A percentile compares a stretch with the other conserved stretches of the same genome.
Conservation (phyloP, 129 eudicot genomes). For the Calendula officinalis region DNA sequence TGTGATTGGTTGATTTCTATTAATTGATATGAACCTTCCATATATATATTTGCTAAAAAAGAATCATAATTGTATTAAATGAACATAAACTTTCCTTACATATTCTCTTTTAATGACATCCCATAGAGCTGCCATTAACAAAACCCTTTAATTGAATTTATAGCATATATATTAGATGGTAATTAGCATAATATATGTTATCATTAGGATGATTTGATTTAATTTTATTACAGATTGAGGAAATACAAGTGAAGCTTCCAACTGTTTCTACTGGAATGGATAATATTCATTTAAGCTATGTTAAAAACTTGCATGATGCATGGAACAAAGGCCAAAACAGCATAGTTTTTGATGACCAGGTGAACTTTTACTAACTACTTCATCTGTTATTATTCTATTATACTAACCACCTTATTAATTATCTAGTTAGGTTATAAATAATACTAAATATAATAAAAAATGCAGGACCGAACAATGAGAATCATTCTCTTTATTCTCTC, state of each 20-base stretch:
- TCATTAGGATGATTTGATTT: not conserved
- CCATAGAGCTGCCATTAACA: too few species aligned
- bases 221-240: constrained; percentile 36
- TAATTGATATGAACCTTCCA: too few species aligned
- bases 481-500: constrained; percentile 45
- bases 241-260: constrained; percentile 31
- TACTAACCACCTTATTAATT: constrained; percentile 5
- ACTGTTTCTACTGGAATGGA: constrained; percentile 43
- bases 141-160: too few species aligned
- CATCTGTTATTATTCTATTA: constrained; percentile 4
- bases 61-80: too few species aligned
- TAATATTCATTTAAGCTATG: constrained; percentile 36
- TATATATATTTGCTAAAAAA: too few species aligned
- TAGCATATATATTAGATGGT: not conserved
- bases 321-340: constrained; percentile 53
- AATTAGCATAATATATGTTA: not conserved
- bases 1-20: too few species aligned
- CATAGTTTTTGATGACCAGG: constrained; percentile 71
- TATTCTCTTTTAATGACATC: too few species aligned
- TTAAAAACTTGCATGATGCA: constrained; percentile 63
- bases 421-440: constrained; percentile 8
- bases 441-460: constrained; percentile 11
- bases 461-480: constrained; percentile 57
- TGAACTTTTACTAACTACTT: constrained; percentile 13
- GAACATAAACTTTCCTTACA: too few species aligned